These are phyloP conservation scores for Parascedosporium putredinis DNA, from an alignment of 2,329 filamentous ascomycete species.

Conservation along the genomic window DNA sequence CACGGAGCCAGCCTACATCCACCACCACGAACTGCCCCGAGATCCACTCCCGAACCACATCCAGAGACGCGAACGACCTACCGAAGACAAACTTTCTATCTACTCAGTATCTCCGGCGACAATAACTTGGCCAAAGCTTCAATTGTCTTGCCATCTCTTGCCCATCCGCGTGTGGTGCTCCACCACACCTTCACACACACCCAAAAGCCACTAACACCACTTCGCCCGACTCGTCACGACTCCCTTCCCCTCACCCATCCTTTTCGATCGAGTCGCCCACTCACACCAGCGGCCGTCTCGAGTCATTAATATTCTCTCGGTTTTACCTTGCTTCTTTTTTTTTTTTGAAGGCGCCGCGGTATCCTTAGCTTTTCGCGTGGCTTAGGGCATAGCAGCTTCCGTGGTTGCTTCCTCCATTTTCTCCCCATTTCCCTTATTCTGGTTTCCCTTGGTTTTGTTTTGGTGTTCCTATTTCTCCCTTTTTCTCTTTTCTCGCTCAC, in stretches of 20 bases:
- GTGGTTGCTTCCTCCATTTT: neutral
- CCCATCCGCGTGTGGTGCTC: neutral
- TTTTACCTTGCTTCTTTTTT: no score
- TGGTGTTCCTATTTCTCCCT: neutral
- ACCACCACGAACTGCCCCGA: no score
- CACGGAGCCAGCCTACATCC: neutral
- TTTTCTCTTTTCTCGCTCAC: neutral
- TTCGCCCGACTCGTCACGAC: neutral
- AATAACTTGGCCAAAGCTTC: neutral
- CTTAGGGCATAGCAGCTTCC: neutral
- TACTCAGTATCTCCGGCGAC: no score
- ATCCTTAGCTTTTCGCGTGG: neutral
- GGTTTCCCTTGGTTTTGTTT: neutral
- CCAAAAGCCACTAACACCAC: neutral
- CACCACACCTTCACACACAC: neutral
- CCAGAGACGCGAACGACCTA: no score
- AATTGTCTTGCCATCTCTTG: neutral
- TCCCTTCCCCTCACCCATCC: neutral
- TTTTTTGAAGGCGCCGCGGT: neutral
- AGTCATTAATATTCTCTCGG: neutral
- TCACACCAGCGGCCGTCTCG: neutral
- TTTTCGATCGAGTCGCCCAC: constrained; percentile 2
- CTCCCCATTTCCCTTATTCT: neutral
- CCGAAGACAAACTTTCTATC: no score
- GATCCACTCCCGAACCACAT: neutral